Evolutionary conservation across 2,329 filamentous ascomycete genomes (phyloP), one percentile per base, ranked within the genome.

Genomic region (Claviceps digitariae): DNA sequence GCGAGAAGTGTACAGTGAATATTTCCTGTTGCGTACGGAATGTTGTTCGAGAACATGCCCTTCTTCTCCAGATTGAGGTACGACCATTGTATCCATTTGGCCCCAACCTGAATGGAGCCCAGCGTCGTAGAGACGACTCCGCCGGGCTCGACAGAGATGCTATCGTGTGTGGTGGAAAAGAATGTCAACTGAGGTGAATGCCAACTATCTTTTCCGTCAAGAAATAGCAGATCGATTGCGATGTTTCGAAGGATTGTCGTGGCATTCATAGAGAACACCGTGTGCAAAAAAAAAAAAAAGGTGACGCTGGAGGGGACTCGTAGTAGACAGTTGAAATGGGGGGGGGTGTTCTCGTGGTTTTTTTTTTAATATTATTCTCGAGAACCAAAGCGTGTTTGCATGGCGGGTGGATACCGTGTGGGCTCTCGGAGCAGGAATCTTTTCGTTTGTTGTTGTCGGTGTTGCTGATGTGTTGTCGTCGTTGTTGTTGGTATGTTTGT

Each of bases 1-100:
- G 27, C 60, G 59, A 10, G 60, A 59, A 41, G 61, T 57, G 46
- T 61, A 61, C 50, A 61, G 50, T 23, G 59, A 60, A 21, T 53
- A 54, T 46, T 62, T 60, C 27, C 59, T 57, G 47, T 60, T 57
- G 23, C 44, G 48, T n/a, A 50, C 20, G 41, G 52, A 58, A 38
- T 52, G 57, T 46, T 56, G 53, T 25, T 52, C 47, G 47, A 48
- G 48, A 51, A 50, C 29, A 27, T 55, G 50, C 13, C 47, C 52
- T 25, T 53, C 50, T 43, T 57, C 57, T 20, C 55, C 57, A 20
- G 56, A 21, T 10, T 52, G 56, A n/a, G 57, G 48, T 20, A 57
- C 38, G 51, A 56, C 55, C 57, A 62, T 61, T 38, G 58, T 41
- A 52, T 57, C 55, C 61, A 62, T 61, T 40, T 23, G 46, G 44